Evolutionary conservation across 345 rosid species (phyloP).

Genomic region (Pistacia vera): DNA sequence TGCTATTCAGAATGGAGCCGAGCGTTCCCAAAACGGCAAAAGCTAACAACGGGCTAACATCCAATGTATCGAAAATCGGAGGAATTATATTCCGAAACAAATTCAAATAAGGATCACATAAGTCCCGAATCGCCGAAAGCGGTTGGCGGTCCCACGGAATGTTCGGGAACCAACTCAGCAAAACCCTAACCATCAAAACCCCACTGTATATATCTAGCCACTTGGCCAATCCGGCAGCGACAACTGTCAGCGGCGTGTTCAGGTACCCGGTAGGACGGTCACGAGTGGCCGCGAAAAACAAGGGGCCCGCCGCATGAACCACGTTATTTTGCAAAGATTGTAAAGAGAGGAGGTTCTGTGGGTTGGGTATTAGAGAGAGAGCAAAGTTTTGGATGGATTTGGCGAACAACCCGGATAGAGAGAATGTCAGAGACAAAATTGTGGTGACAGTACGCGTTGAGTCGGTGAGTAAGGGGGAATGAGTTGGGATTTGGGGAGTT

Average conservation of each 20-base stretch:
- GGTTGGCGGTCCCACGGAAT: slow-evolving; percentile 94
- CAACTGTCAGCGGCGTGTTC: slow-evolving; percentile 82
- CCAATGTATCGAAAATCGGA: slow-evolving; percentile 76
- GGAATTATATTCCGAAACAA: slow-evolving; percentile 87
- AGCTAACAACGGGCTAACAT: slow-evolving; percentile 82
- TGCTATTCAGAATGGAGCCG: slow-evolving; percentile 62
- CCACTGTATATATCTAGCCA: slow-evolving; percentile 92
- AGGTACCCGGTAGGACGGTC: slow-evolving; percentile 54
- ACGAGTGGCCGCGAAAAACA: slow-evolving; percentile 67
- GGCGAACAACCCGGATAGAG: slow-evolving; percentile 25
- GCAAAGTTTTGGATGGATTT: slow-evolving; percentile 35
- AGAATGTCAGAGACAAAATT: slow-evolving; percentile 32
- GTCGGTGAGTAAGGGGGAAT: slow-evolving; percentile 26
- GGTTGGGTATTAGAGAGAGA: slow-evolving; percentile 28
- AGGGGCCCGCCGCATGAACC: slow-evolving; percentile 35
- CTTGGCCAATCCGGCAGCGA: slow-evolving; percentile 79
- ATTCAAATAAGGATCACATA: slow-evolving; percentile 86
- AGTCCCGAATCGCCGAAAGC: slow-evolving; percentile 74
- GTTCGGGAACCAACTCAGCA: slow-evolving; percentile 96
- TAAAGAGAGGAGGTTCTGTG: slow-evolving; percentile 20
- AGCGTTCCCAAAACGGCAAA: slow-evolving; percentile 77
- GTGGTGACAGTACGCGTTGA: slow-evolving; percentile 51
- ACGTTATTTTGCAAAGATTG: slow-evolving; percentile 29
- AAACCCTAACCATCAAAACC: slow-evolving; percentile 86
- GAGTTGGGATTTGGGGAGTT: slow-evolving; percentile 4